A percentile compares a stretch with the other conserved stretches of the same genome.
Evolutionary conservation across 345 rosid species (phyloP).

Genomic region (Microthlaspi erraticum): DNA sequence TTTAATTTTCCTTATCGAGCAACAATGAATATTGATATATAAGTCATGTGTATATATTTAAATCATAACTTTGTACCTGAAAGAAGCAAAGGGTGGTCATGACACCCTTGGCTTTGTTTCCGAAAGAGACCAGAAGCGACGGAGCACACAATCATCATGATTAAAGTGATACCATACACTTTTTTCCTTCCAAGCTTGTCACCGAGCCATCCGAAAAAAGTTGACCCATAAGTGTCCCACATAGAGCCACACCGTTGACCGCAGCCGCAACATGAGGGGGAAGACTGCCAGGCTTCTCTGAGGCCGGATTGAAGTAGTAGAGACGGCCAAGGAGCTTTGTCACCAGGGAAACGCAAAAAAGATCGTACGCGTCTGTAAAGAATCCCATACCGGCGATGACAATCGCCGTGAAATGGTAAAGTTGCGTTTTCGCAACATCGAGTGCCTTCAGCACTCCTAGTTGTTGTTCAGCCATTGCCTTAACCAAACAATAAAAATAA

Average conservation of each 20-base stretch:
- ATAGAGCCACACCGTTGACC: conserved; percentile 48
- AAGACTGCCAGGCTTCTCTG: conserved; percentile 44
- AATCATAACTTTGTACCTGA: conserved; percentile 31
- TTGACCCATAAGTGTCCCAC: conserved; percentile 49
- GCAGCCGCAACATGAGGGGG: conserved; percentile 50
- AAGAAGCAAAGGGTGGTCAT: conserved; percentile 53
- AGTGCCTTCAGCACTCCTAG: conserved; percentile 52
- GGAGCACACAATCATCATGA: conserved; percentile 48
- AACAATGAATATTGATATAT: no score
- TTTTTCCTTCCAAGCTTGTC: conserved; percentile 52
- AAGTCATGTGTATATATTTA: not conserved
- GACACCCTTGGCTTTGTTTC: conserved; percentile 33
- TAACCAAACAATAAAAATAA: conserved; percentile 4
- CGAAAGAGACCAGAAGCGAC: conserved; percentile 49
- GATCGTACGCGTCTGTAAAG: conserved; percentile 56
- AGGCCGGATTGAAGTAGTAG: conserved; percentile 45
- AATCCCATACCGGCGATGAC: conserved; percentile 57
- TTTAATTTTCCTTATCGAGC: no score
- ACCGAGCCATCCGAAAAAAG: conserved; percentile 53
- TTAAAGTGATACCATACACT: conserved; percentile 50
- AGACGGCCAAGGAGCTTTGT: conserved; percentile 53
- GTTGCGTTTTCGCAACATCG: conserved; percentile 52
- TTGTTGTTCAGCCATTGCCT: conserved; percentile 45
- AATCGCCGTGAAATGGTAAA: conserved; percentile 54
- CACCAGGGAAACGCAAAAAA: conserved; percentile 51